A percentile compares a stretch with the other conserved stretches of the same genome.
Evolutionary conservation across 352 stramenopile species (phyloP).

Genomic region (Globisporangium spiculum): DNA sequence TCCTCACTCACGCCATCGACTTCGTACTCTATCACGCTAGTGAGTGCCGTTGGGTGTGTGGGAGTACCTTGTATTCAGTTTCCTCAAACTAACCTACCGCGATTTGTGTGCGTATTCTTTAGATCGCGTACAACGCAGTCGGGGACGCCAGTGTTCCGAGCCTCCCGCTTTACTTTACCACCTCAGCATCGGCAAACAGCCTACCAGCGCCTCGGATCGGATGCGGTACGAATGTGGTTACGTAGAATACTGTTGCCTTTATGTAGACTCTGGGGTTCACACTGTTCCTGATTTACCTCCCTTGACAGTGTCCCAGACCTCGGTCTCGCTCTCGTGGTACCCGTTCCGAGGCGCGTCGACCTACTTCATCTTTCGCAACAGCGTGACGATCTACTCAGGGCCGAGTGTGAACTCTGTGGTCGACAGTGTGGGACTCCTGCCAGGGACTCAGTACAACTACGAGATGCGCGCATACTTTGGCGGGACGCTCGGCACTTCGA

Average conservation of each 20-base stretch:
- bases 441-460: conserved; percentile 22
- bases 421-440: conserved; percentile 15
- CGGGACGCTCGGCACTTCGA: conserved; percentile 5
- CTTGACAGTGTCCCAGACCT: conserved; percentile 27
- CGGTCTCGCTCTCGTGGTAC: conserved; percentile 43
- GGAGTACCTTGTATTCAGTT: background rate
- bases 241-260: background rate
- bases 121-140: conserved; percentile 14
- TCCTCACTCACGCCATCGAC: conserved; percentile 17
- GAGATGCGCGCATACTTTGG: conserved; percentile 19
- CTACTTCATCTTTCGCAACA: conserved; percentile 41
- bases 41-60: conserved; percentile 12
- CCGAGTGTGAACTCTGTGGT: background rate
- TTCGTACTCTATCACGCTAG: conserved; percentile 40
- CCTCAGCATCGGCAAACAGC: conserved; percentile 18
- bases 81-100: background rate
- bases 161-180: conserved; percentile 25
- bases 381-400: conserved; percentile 12
- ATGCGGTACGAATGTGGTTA: conserved; percentile 23
- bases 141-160: conserved; percentile 21
- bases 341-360: conserved; percentile 30
- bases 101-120: background rate
- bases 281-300: background rate
- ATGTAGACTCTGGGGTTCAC: background rate
- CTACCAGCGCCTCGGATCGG: conserved; percentile 25